Conservation (phyloP, 352 stramenopile species). For the Phytopythium sindhum region DNA sequence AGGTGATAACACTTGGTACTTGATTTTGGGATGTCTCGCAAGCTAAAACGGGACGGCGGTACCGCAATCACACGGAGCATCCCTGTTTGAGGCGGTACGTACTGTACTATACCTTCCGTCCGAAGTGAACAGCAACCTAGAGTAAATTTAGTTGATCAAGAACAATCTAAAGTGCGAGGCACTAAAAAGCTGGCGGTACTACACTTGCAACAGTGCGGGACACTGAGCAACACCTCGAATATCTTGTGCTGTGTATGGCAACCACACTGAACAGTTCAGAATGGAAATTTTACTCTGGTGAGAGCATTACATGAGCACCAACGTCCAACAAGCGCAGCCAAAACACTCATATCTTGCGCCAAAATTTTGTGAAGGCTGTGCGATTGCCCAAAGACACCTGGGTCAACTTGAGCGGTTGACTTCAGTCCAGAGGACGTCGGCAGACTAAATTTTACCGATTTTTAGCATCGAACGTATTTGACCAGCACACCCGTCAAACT, state of each 20-base stretch:
- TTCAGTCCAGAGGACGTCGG: background rate
- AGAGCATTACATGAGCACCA: too few species aligned
- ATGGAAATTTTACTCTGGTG: too few species aligned
- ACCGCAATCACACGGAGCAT: slow-evolving; percentile 1
- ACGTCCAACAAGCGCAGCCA: too few species aligned
- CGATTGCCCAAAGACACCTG: background rate
- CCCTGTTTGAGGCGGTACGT: slow-evolving; percentile 1
- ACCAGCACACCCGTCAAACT: background rate
- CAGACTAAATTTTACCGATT: background rate
- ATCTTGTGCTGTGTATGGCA: too few species aligned
- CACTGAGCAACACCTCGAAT: too few species aligned
- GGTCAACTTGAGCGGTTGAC: background rate
- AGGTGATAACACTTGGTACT: background rate
- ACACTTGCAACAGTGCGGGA: too few species aligned
- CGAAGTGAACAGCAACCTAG: background rate
- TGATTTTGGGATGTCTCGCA: background rate
- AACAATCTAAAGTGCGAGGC: too few species aligned
- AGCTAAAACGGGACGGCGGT: background rate
- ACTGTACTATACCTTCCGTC: background rate
- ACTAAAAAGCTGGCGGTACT: too few species aligned
- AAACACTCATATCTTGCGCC: too few species aligned
- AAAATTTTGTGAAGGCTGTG: background rate
- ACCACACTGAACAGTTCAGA: too few species aligned
- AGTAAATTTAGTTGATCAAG: background rate
- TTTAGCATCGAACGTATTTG: background rate